Evolutionary conservation across 371 early-diverging fungal genomes (phyloP).

Genomic region (Globomyces sp.): DNA sequence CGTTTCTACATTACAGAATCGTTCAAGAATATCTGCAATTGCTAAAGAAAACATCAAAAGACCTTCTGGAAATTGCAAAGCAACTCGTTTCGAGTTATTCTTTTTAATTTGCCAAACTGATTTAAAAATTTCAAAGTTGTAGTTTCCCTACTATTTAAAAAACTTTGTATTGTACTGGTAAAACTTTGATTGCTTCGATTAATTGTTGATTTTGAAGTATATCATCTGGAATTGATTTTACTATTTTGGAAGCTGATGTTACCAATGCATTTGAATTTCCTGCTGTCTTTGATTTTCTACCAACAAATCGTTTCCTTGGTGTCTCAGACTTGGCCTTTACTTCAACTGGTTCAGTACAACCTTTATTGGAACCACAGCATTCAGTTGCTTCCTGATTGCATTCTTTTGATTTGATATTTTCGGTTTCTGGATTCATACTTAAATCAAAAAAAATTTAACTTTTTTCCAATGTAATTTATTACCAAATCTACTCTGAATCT

Average conservation of each 20-base stretch:
- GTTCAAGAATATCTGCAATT: constrained; percentile 88
- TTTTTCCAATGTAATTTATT: too few species aligned
- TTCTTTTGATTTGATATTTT: neutral
- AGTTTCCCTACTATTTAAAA: constrained; percentile 57
- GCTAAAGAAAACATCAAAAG: constrained; percentile 92
- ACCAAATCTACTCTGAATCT: too few species aligned
- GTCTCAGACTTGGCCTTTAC: neutral
- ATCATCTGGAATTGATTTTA: constrained; percentile 81
- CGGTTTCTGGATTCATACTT: too few species aligned
- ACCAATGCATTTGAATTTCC: neutral
- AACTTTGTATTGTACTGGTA: constrained; percentile 59
- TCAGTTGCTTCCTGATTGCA: neutral
- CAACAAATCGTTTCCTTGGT: constrained; percentile 3
- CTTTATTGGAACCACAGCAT: neutral
- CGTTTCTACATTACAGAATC: constrained; percentile 86
- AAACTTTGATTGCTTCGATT: constrained; percentile 70
- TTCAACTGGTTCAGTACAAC: neutral
- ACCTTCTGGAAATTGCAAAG: constrained; percentile 99
- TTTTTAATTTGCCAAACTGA: constrained; percentile 90
- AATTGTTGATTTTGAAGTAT: constrained; percentile 77
- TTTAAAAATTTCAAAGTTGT: constrained; percentile 99
- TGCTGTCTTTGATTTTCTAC: neutral
- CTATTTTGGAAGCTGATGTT: constrained; percentile 33
- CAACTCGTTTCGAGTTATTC: constrained; percentile 80
- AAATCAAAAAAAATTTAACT: too few species aligned